Evolutionary conservation across 169 alveolate species (phyloP).

Genomic region (Plasmodium gonderi): DNA sequence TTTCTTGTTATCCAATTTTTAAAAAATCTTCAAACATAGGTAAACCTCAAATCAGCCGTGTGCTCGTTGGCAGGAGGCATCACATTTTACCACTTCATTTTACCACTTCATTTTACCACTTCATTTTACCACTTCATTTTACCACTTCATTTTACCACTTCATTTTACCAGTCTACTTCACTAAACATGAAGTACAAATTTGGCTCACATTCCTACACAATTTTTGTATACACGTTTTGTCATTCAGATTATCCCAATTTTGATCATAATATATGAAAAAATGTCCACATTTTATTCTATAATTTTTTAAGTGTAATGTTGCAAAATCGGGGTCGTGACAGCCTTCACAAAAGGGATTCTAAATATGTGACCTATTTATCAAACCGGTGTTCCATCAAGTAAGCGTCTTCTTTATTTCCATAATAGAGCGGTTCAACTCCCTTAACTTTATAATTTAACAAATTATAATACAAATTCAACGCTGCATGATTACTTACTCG

Average conservation of each 20-base stretch:
- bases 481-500: constrained; percentile 85
- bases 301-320: neutral
- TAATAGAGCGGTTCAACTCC: constrained; percentile 79
- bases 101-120: too few species aligned
- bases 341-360: neutral
- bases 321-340: neutral
- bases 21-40: neutral
- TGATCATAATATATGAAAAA: neutral
- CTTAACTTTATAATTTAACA: constrained; percentile 80
- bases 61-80: neutral
- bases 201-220: neutral
- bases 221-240: neutral
- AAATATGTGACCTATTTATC: constrained; percentile 2
- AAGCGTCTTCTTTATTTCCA: constrained; percentile 85
- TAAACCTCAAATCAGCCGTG: neutral
- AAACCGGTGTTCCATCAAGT: constrained; percentile 78
- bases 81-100: too few species aligned
- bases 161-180: too few species aligned
- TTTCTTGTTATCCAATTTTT: neutral
- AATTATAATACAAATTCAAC: constrained; percentile 74
- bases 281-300: neutral
- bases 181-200: neutral
- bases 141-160: too few species aligned
- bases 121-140: too few species aligned
- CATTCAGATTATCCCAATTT: neutral